Percentiles rank a stretch among this genome's conserved stretches.
phyloP scores from a whole-genome alignment of 192 early-diverging fungal genomes.

The Fimicolochytrium jonesii region DNA sequence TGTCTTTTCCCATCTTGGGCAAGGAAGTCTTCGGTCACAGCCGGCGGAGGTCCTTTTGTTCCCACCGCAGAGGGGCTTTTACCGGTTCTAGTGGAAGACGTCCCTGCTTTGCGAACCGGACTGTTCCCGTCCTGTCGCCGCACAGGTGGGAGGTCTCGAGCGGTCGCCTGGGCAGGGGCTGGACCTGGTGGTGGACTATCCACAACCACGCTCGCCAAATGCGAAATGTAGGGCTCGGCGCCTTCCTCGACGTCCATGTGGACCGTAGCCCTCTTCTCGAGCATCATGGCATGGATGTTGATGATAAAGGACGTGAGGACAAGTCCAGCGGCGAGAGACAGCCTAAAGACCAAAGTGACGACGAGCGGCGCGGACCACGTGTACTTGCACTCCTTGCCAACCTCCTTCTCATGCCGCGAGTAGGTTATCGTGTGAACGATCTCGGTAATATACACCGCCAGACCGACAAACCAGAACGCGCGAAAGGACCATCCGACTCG shows the following conservation, averaged over 20 bases:
- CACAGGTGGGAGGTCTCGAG: too few relatives aligned
- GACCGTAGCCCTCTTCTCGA: not conserved
- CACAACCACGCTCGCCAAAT: not conserved
- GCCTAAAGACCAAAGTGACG: not conserved
- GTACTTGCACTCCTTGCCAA: not conserved
- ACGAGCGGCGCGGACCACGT: not conserved
- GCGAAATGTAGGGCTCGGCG: not conserved
- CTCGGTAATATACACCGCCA: not conserved
- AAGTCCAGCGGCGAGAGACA: not conserved
- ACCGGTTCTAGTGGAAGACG: too few relatives aligned
- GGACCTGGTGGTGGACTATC: not conserved
- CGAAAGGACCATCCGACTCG: too few relatives aligned
- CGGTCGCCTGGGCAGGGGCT: not conserved
- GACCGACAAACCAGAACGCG: slow-evolving; percentile 4
- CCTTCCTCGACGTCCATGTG: too few relatives aligned
- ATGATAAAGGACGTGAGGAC: not conserved
- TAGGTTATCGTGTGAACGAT: not conserved
- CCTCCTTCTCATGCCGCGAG: not conserved
- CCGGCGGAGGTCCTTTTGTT: too few relatives aligned
- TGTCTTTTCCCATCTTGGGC: too few relatives aligned
- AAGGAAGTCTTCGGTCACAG: too few relatives aligned
- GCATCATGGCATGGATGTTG: not conserved
- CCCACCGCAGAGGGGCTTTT: too few relatives aligned
- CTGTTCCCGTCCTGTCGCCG: too few relatives aligned
- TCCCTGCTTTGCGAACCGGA: too few relatives aligned